These are phyloP conservation scores for Heteromeles arbutifolia DNA, from an alignment of 306 rosid species.

Conservation along the genomic window DNA sequence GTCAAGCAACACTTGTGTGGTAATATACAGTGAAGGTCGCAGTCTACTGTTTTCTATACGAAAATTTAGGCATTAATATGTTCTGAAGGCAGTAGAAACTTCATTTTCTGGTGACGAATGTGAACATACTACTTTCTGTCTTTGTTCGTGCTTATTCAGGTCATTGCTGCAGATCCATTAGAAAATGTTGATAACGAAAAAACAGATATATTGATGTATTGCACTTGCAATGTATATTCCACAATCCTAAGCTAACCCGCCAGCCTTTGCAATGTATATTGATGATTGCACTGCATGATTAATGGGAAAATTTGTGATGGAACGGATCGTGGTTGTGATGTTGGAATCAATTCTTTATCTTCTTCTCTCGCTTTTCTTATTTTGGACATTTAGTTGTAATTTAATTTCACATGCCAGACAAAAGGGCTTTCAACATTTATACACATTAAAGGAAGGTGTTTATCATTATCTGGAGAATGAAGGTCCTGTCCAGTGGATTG, in stretches of 20 bases:
- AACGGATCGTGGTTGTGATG: background rate
- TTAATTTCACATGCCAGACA: constrained; percentile 42
- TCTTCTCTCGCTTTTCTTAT: background rate
- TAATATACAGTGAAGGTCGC: background rate
- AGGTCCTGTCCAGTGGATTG: constrained; percentile 78
- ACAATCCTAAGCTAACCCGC: constrained; percentile 64
- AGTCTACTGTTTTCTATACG: background rate
- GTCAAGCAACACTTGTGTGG: background rate
- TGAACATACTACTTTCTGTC: constrained; percentile 19
- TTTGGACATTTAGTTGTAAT: too few relatives aligned
- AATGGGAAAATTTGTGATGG: background rate
- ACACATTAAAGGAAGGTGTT: constrained; percentile 80
- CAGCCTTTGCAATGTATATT: background rate
- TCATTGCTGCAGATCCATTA: constrained; percentile 69
- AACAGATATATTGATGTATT: constrained; percentile 77
- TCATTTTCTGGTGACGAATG: constrained; percentile 14
- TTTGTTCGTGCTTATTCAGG: constrained; percentile 36
- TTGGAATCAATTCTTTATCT: background rate
- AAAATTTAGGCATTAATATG: background rate
- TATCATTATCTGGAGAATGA: constrained; percentile 68
- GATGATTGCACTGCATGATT: background rate
- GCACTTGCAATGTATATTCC: constrained; percentile 89
- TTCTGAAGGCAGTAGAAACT: background rate
- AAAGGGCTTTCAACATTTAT: constrained; percentile 71
- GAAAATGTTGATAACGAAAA: constrained; percentile 60